Evolutionary conservation across 208 protist species (phyloP).

Genomic region (Trypanosomatidae sp.): DNA sequence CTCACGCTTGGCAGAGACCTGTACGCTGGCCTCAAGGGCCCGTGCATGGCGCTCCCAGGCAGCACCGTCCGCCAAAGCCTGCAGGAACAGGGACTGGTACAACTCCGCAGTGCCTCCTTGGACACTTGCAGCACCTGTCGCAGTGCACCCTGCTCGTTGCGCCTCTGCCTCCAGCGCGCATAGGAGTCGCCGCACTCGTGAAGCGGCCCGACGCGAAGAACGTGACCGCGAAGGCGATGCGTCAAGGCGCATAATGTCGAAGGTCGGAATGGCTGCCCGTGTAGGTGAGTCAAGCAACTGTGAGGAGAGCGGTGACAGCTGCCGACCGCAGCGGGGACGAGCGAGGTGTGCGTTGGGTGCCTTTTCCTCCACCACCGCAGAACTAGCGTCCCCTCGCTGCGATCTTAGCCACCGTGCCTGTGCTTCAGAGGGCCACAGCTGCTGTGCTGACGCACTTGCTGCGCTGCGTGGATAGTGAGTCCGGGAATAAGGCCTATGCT

Average conservation of each 20-base stretch:
- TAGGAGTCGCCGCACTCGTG: conserved; percentile 6
- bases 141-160: neutral
- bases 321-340: neutral
- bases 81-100: conserved; percentile 21
- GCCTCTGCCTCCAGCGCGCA: neutral
- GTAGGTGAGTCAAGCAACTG: neutral
- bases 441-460: neutral
- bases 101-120: neutral
- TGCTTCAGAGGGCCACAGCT: neutral
- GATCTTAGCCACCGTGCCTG: neutral
- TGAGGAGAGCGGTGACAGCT: neutral
- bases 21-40: conserved; percentile 2
- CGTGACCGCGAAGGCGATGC: neutral
- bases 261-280: neutral
- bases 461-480: neutral
- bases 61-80: conserved; percentile 16
- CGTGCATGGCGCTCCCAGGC: conserved; percentile 20
- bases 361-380: neutral
- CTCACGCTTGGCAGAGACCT: conserved; percentile 10
- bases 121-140: neutral
- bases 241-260: neutral
- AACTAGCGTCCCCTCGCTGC: neutral
- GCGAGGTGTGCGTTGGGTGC: neutral
- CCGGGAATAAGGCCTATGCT: neutral
- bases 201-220: neutral